Percentiles rank a stretch among this genome's conserved stretches.
These are phyloP conservation scores for Carex myosuroides DNA, from an alignment of 176 grass and related monocot species.

Conservation along the genomic window DNA sequence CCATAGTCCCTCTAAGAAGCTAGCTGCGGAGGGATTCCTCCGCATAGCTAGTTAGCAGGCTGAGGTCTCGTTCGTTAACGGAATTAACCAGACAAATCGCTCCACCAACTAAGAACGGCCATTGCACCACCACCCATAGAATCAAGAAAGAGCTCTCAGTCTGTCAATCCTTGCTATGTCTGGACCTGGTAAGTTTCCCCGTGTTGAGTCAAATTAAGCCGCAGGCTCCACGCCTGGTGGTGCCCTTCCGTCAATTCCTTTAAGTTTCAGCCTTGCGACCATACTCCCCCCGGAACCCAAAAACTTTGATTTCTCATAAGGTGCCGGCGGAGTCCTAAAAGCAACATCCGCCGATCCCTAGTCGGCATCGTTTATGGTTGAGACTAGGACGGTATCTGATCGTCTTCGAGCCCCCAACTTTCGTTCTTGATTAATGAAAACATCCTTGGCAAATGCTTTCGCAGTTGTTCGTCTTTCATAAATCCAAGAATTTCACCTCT, in stretches of 20 bases:
- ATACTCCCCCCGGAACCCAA: conserved; percentile 35
- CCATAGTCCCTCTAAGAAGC: conserved; percentile 77
- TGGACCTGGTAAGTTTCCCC: conserved; percentile 39
- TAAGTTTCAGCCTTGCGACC: conserved; percentile 31
- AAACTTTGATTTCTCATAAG: conserved; percentile 49
- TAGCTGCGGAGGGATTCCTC: conserved; percentile 35
- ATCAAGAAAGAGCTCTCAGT: too few relatives aligned
- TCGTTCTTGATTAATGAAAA: conserved; percentile 71
- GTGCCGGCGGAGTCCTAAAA: conserved; percentile 15
- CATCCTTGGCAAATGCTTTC: conserved; percentile 70
- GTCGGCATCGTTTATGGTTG: conserved; percentile 30
- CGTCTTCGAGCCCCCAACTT: conserved; percentile 71
- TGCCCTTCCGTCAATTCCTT: conserved; percentile 28
- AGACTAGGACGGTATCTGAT: conserved; percentile 53
- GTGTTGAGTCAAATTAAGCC: conserved; percentile 38
- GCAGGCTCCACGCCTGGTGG: conserved; percentile 27
- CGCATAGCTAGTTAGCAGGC: conserved; percentile 48
- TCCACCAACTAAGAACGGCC: too few relatives aligned
- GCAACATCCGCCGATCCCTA: conserved; percentile 30
- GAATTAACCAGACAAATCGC: conserved; percentile 13
- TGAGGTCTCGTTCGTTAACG: conserved; percentile 51
- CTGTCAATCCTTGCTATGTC: background rate
- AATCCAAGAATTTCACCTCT: conserved; percentile 73
- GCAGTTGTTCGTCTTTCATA: conserved; percentile 72
- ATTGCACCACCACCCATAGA: too few relatives aligned